Percentiles rank a stretch among this genome's conserved stretches.
phyloP scores from a whole-genome alignment of 2,329 filamentous ascomycete genomes.

The Passalora sequoiae region DNA sequence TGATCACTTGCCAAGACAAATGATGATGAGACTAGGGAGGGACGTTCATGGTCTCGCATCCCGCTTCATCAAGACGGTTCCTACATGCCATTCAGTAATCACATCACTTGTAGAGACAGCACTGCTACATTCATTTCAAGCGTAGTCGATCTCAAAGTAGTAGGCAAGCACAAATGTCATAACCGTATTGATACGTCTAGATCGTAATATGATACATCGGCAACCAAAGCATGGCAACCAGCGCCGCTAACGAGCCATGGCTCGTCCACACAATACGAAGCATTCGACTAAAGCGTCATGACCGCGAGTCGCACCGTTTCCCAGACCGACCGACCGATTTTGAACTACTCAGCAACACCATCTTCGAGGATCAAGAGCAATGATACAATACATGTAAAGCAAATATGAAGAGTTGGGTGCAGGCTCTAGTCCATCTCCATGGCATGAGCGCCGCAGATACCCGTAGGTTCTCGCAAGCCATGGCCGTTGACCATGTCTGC shows the following conservation, averaged over 20 bases:
- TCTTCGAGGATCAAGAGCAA: constrained; percentile 8
- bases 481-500: constrained; percentile 14
- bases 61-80: neutral
- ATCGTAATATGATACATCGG: constrained; percentile 13
- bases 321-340: constrained; percentile 6
- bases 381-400: constrained; percentile 5
- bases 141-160: too few relatives aligned
- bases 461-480: constrained; percentile 15
- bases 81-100: neutral
- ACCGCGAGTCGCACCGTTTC: constrained; percentile 12
- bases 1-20: too few relatives aligned
- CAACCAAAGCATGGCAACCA: constrained; percentile 4
- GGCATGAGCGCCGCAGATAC: constrained; percentile 28
- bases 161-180: neutral
- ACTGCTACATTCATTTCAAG: too few relatives aligned
- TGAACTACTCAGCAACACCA: constrained; percentile 8
- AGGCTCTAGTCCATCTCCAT: constrained; percentile 32
- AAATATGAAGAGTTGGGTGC: too few relatives aligned
- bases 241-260: constrained; percentile 4
- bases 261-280: neutral
- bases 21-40: too few relatives aligned
- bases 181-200: constrained; percentile 9
- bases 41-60: neutral
- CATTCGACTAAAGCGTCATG: constrained; percentile 17
- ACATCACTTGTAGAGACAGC: too few relatives aligned